These are phyloP conservation scores for Raffaelea albimanens DNA, from an alignment of 2,329 filamentous ascomycete genomes.

Conservation along the genomic window DNA sequence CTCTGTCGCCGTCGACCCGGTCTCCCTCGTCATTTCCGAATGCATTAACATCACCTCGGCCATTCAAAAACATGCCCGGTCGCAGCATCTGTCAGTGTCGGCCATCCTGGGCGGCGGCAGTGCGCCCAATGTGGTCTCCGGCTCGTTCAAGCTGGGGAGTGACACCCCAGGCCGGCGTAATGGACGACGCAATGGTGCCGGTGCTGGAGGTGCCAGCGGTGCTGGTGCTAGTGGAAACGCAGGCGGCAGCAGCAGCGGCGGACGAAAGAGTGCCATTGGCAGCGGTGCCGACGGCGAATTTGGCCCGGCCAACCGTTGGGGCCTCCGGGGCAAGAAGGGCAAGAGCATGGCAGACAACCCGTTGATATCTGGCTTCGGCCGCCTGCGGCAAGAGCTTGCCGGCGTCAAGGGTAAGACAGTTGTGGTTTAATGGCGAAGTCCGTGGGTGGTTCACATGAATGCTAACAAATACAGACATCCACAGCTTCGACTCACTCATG, in stretches of 20 bases:
- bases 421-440: not conserved
- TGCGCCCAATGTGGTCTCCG: slow-evolving; percentile 40
- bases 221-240: slow-evolving; percentile 33
- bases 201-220: slow-evolving; percentile 43
- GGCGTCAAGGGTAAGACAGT: slow-evolving; percentile 61
- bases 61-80: slow-evolving; percentile 95
- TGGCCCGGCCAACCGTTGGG: slow-evolving; percentile 76
- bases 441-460: not conserved
- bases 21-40: slow-evolving; percentile 93
- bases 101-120: slow-evolving; percentile 74
- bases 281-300: slow-evolving; percentile 28
- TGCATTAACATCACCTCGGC: slow-evolving; percentile 97
- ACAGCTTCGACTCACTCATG: slow-evolving; percentile 77
- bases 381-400: slow-evolving; percentile 78
- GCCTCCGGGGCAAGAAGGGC: slow-evolving; percentile 84
- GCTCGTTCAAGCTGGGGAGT: slow-evolving; percentile 17
- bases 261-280: slow-evolving; percentile 39
- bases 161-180: slow-evolving; percentile 5
- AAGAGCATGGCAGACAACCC: slow-evolving; percentile 98
- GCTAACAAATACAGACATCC: slow-evolving; percentile 56
- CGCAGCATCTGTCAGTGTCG: slow-evolving; percentile 90
- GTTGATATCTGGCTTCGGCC: slow-evolving; percentile 88
- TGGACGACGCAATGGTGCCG: slow-evolving; percentile 3
- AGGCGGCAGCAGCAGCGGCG: slow-evolving; percentile 44
- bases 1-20: slow-evolving; percentile 78